A percentile compares a stretch with the other conserved stretches of the same genome.
These are phyloP conservation scores for Monilinia fructigena DNA, from an alignment of 2,329 filamentous ascomycete genomes.

Conservation along the genomic window DNA sequence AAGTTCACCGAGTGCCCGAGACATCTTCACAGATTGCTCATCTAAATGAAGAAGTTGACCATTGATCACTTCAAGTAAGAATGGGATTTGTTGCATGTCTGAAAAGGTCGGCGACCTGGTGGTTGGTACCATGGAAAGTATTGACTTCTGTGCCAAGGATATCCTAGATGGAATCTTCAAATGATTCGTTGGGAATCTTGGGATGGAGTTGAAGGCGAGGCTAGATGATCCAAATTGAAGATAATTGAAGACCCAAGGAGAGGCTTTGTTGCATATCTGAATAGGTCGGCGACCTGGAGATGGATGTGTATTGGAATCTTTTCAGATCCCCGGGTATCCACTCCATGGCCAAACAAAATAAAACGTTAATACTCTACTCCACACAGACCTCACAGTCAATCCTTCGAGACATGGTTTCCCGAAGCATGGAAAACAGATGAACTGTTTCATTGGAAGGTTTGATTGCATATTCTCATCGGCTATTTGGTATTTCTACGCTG, in stretches of 20 bases:
- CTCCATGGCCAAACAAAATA: neutral
- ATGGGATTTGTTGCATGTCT: conserved; percentile 5
- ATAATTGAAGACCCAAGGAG: too few relatives aligned
- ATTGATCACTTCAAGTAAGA: conserved; percentile 1
- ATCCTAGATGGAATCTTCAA: too few relatives aligned
- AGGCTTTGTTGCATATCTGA: conserved; percentile 16
- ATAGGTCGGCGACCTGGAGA: conserved; percentile 18
- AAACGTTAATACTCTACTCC: conserved; percentile 4
- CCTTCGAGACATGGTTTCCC: neutral
- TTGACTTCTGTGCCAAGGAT: too few relatives aligned
- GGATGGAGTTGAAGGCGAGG: too few relatives aligned
- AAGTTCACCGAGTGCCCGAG: neutral
- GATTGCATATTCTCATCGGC: conserved; percentile 5
- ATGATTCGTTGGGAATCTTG: too few relatives aligned
- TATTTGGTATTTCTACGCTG: neutral
- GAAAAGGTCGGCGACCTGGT: too few relatives aligned
- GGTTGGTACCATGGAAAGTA: too few relatives aligned
- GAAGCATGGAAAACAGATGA: neutral
- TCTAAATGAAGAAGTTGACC: conserved; percentile 12
- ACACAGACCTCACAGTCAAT: neutral
- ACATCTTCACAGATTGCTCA: conserved; percentile 1
- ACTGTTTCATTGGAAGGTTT: neutral
- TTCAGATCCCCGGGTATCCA: conserved; percentile 4
- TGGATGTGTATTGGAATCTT: neutral
- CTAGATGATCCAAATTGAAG: too few relatives aligned